A percentile compares a stretch with the other conserved stretches of the same genome.
Conservation (phyloP, 495 filamentous ascomycete genomes). For the Daldinia bambusicola region DNA sequence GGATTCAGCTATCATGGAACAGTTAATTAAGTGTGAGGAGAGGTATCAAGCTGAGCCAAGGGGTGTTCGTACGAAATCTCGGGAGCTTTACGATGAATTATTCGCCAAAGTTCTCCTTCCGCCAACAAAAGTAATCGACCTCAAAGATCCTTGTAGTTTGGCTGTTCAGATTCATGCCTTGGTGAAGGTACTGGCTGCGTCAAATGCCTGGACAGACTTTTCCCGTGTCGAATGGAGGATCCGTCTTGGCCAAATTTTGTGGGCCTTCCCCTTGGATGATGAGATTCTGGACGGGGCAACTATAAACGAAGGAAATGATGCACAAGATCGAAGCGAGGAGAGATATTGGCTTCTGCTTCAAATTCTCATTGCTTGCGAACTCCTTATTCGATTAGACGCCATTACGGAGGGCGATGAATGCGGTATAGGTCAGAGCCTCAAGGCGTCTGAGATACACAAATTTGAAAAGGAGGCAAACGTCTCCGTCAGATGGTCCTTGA, state of each 20-base stretch:
- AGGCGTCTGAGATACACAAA: conserved; percentile 66
- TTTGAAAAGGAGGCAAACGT: conserved; percentile 72
- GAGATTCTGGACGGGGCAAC: conserved; percentile 60
- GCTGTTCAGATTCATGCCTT: conserved; percentile 68
- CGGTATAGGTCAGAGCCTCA: conserved; percentile 58
- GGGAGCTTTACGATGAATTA: conserved; percentile 68
- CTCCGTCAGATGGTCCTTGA: conserved; percentile 82
- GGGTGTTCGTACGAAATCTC: conserved; percentile 49
- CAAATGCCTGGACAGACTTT: conserved; percentile 80
- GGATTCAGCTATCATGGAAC: conserved; percentile 62
- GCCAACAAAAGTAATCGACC: conserved; percentile 66
- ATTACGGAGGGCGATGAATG: conserved; percentile 69
- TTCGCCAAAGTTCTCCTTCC: conserved; percentile 68
- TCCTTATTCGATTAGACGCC: conserved; percentile 78
- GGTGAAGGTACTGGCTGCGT: conserved; percentile 63
- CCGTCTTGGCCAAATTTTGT: conserved; percentile 81
- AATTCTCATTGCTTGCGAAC: conserved; percentile 78
- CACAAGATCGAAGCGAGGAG: conserved; percentile 59
- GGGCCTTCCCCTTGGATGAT: conserved; percentile 68
- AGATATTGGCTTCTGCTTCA: conserved; percentile 85
- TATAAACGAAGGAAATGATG: conserved; percentile 51
- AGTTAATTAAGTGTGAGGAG: conserved; percentile 59
- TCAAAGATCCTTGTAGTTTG: conserved; percentile 67
- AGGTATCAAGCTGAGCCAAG: conserved; percentile 56
- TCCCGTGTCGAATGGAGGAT: conserved; percentile 83